A percentile compares a stretch with the other conserved stretches of the same genome.
phyloP scores from a whole-genome alignment of 352 stramenopile genomes.

The Phytophthora sp. region DNA sequence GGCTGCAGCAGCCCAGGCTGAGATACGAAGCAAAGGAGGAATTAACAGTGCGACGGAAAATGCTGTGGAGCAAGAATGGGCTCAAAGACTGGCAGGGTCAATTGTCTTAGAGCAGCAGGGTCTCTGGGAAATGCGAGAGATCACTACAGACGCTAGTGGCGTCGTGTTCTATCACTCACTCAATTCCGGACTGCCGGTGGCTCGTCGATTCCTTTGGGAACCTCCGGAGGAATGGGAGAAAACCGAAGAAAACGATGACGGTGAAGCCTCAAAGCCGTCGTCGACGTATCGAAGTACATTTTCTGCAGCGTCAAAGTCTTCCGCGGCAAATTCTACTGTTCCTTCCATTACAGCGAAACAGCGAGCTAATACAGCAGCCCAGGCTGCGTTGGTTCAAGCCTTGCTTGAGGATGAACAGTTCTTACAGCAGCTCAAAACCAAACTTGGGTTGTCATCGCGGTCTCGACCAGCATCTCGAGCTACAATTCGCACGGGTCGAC shows the following conservation, averaged over 20 bases:
- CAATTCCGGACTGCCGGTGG: conserved; percentile 50
- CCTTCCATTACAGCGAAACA: conserved; percentile 27
- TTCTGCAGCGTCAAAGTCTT: conserved; percentile 16
- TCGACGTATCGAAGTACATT: conserved; percentile 13
- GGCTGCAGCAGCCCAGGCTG: conserved; percentile 33
- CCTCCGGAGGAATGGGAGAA: conserved; percentile 44
- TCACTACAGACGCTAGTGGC: conserved; percentile 47
- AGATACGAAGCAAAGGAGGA: conserved; percentile 29
- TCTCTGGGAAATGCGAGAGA: conserved; percentile 67
- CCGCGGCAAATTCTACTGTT: not conserved
- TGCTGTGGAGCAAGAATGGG: conserved; percentile 49
- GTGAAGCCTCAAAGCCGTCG: conserved; percentile 3
- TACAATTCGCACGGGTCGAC: conserved; percentile 7
- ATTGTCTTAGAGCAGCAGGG: conserved; percentile 51
- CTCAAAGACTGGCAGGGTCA: conserved; percentile 47
- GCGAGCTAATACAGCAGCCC: conserved; percentile 29
- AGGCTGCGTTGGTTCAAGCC: conserved; percentile 38
- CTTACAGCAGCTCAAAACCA: conserved; percentile 55
- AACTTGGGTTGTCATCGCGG: conserved; percentile 54
- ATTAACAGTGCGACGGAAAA: conserved; percentile 14
- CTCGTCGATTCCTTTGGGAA: conserved; percentile 57
- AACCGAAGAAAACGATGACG: conserved; percentile 21
- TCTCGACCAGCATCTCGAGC: conserved; percentile 27
- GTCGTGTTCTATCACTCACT: conserved; percentile 77
- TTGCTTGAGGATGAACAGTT: conserved; percentile 72